Base-by-base conservation (phyloP, 176 grass and related monocot species). In the Thinopyrum elongatum region DNA sequence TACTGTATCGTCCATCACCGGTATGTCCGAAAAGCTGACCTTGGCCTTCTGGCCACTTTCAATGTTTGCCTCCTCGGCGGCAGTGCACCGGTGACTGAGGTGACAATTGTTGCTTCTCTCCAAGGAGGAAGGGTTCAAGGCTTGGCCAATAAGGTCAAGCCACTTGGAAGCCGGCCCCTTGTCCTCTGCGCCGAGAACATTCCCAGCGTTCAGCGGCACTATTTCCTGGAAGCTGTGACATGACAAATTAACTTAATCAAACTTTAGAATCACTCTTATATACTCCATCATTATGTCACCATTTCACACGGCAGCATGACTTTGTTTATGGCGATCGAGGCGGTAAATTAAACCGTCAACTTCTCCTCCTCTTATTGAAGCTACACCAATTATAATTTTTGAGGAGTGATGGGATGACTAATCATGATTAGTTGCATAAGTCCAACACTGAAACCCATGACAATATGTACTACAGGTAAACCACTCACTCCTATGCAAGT, bases 211-310 rank as follows among this genome's bases (percentile, higher is more conserved):
- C 72, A 98, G 77, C 0, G 93, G 96, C 38, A 98, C 93, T 19
- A 98, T 94, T 84, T 98, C 96, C 33, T 98, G 96, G 33, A 98
- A 98, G 19, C 96, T 98, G 90, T 19, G 27, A 12, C 28, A 59
- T 19, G 33, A 11, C 17, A 23, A 12, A 27, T 47, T 69, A 13
- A 47, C 58, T 7, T 10, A 2, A 6, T 67, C 16, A 25, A 69
- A 33, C 29, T 68, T 76, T 3, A 31, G 1, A 65, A 14, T 74
- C 62, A 74, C 36, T 33, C 28, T 2, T 64, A n/a, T 3, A 21
- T n/a, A 74, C 49, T 0, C 1, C 39, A 80, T 81, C 60, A 70
- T 78, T 38, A 8, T 85, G 83, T 38, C 74, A 79, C 30, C 8
- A 8, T 69, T 46, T 25, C 16, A 34, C 15, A 14, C 19, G 1